Evolutionary conservation across 768 basidiomycete species (phyloP), one percentile per base, ranked within the genome.

Genomic region (Kwoniella pini): DNA sequence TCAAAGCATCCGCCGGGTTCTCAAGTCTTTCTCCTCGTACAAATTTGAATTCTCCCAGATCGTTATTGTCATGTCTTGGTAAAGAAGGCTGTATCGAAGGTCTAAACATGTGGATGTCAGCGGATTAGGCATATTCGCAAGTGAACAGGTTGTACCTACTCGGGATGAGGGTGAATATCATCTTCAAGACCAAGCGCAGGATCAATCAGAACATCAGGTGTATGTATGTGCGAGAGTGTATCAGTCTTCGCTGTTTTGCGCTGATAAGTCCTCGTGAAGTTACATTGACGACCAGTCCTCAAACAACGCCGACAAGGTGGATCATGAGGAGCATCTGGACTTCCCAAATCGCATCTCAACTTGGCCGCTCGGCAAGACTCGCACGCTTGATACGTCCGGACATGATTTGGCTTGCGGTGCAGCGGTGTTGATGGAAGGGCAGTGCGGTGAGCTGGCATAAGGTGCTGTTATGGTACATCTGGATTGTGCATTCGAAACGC

Each of bases 231-330:
- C 22, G 11, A 11, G 3, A 11, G 21, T 19, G 2, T n/a, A 44
- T 48, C 21, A 13, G 11, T 30, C 27, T 4, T 31, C 15, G 48
- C n/a, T 12, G 48, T n/a, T 12, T 50, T 50, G n/a, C 48, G 21
- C 21, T 50, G 48, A 33, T 50, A 50, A 3, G 48, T 31, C 48
- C 31, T 30, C 12, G 48, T 50, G 30, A 50, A 50, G 10, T 50
- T 50, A 33, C 48, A 50, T 21, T 50, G 48, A 33, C 48, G 48
- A 31, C 48, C 48, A 9, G 48, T 50, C n/a, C 48, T 27, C n/a
- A 50, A 21, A 33, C 48, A 50, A 5, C 48, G 27, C 7, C 48
- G 27, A 50, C 48, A 50, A 15, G 48, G 48, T 21, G 48, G 48
- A 31, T 50, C 48, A 50, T 28, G 48, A 30, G 48, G 48, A 12